Evolutionary conservation across 345 rosid genomes (phyloP).

Genomic region (Excoecaria agallocha): DNA sequence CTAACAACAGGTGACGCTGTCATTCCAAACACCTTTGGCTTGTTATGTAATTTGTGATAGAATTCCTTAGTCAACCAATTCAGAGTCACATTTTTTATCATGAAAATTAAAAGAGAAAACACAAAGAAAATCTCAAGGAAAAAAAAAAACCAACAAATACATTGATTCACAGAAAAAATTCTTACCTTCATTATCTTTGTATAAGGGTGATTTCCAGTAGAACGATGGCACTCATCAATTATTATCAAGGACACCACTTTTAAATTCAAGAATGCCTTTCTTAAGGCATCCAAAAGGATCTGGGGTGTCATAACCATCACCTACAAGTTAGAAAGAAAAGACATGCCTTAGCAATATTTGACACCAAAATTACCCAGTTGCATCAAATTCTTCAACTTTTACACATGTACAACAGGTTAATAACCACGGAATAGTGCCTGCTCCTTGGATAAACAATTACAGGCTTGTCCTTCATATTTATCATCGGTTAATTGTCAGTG

Average conservation of each 20-base stretch:
- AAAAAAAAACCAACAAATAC: not conserved
- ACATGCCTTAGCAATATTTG: not conserved
- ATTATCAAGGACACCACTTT: slow-evolving; percentile 59
- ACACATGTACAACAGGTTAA: not conserved
- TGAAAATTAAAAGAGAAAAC: not conserved
- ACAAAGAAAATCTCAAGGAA: not conserved
- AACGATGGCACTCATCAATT: slow-evolving; percentile 84
- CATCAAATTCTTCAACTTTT: not conserved
- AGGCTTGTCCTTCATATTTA: not conserved
- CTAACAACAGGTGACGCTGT: slow-evolving; percentile 57
- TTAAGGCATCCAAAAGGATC: slow-evolving; percentile 69
- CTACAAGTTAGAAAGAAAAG: slow-evolving; percentile 34
- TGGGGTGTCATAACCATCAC: slow-evolving; percentile 95
- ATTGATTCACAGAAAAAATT: slow-evolving; percentile 2
- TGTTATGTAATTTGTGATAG: slow-evolving; percentile 50
- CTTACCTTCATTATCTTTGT: slow-evolving; percentile 75
- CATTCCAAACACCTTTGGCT: slow-evolving; percentile 90
- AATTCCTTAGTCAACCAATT: slow-evolving; percentile 53
- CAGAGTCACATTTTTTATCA: not conserved
- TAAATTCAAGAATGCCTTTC: slow-evolving; percentile 59
- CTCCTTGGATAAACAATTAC: not conserved
- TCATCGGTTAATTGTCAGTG: not conserved
- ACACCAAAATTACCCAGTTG: not conserved
- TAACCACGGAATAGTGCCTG: not conserved
- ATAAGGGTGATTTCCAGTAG: slow-evolving; percentile 81